A percentile compares a stretch with the other conserved stretches of the same genome.
Conservation (phyloP, 352 stramenopile species). For the Phytophthora tubulina region DNA sequence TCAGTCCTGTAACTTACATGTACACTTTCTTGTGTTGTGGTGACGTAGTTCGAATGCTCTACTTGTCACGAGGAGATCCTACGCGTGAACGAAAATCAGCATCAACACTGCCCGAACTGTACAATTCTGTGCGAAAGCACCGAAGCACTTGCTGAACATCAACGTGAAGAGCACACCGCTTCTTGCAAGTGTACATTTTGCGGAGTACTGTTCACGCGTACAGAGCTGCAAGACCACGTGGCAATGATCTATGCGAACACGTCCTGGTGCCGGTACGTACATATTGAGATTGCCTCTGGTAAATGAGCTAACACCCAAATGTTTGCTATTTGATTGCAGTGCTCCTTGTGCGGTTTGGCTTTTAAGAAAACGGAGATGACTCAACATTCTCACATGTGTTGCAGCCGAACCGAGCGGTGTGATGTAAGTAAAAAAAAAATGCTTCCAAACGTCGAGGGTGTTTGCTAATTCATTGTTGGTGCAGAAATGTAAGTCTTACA, state of each 20-base stretch:
- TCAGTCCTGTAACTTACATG: background rate
- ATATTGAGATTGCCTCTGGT: background rate
- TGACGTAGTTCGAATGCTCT: slow-evolving; percentile 50
- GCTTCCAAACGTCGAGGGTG: background rate
- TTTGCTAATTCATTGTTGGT: slow-evolving; percentile 16
- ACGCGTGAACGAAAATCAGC: slow-evolving; percentile 34
- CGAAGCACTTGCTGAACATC: slow-evolving; percentile 23
- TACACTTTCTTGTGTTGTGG: background rate
- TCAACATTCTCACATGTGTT: slow-evolving; percentile 50
- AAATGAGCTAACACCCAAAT: background rate
- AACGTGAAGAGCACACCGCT: slow-evolving; percentile 29
- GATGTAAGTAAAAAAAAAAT: slow-evolving; percentile 41
- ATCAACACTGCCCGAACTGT: slow-evolving; percentile 59
- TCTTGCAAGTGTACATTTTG: slow-evolving; percentile 44
- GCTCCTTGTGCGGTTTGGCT: slow-evolving; percentile 55
- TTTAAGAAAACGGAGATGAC: slow-evolving; percentile 57
- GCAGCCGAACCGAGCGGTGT: slow-evolving; percentile 63
- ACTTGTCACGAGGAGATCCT: slow-evolving; percentile 50
- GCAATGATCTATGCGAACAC: slow-evolving; percentile 34
- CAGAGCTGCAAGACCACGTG: slow-evolving; percentile 33
- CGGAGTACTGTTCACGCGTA: slow-evolving; percentile 37
- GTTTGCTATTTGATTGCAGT: slow-evolving; percentile 36
- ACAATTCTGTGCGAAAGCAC: slow-evolving; percentile 29
- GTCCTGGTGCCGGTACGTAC: slow-evolving; percentile 38
- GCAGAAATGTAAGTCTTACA: slow-evolving; percentile 58